Base-by-base conservation (phyloP, 2,329 filamentous ascomycete genomes). In the Aspergillus tubingensis region DNA sequence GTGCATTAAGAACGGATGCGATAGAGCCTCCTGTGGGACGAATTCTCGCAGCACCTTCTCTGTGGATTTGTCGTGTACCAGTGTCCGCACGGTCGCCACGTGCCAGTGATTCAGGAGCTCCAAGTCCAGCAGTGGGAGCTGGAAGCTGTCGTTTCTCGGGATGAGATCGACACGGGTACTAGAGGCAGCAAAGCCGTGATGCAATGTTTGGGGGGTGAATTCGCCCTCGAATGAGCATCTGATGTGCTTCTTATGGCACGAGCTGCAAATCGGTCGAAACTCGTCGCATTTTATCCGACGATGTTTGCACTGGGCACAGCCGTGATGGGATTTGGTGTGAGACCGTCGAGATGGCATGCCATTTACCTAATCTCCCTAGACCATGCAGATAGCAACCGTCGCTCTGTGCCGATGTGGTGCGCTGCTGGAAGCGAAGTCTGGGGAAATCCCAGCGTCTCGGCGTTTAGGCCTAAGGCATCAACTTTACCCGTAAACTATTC, bases 211-310 rank as follows among this genome's bases (percentile, higher is more conserved):
- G 5, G n/a, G 13, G 8, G 21, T 23, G 27, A 23, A 30, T 38
- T 54, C 8, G 39, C 61, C 58, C 4, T 56, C 21, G 27, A 61
- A 65, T 0, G 25, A 13, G 21, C 61, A 65, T 2, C 13, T 7
- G 2, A 63, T 21, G 3, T 36, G 30, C 47, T 55, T 63, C 44
- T 39, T 59, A 7, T 36, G 25, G 41, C 63, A 65, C 4, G 59
- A 54, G 15, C 53, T 21, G 38, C 63, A 65, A 13, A n/a, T 19
- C 11, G 63, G 63, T 6, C 57, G 63, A 13, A 36, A 23, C 30
- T 65, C 63, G 23, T 65, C 61, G 15, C 63, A 65, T 54, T 65
- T 65, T 5, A 65, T 62, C 27, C 61, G 39, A 17, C 63, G 63
- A 10, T 56, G 57, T 38, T 65, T 65, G 50, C 63, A 65, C 19